Evolutionary conservation across 768 basidiomycete species (phyloP), one percentile per base, ranked within the genome.

Genomic region (Pleurotus cornucopiae): DNA sequence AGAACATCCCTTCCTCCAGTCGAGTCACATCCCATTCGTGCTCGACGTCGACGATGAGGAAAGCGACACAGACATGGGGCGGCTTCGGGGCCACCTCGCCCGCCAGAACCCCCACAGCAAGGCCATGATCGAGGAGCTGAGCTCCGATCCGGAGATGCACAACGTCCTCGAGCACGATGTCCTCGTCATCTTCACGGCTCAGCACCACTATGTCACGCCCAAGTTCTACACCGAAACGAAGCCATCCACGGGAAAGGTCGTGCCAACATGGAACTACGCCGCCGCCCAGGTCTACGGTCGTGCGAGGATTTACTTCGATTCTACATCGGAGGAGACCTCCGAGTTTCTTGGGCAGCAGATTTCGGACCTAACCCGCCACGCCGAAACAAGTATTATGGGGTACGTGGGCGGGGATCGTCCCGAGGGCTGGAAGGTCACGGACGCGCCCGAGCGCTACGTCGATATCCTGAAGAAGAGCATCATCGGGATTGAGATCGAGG

Each of bases 1-100:
- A 40, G 20, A 12, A 20, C 56, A 45, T 34, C 69, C 11, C 56
- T 65, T 41, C 40, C 45, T 39, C 49, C 54, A 47, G 47, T 75
- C 16, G 71, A 75, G 56, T 63, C 73, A 76, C 58, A 69, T 73
- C 51, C 75, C 75, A 1, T 76, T 60, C 60, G 34, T 67, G 16
- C 59, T 67, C 40, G 64, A 64, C 13, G 18, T 58, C 3, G n/a
- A 49, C 3, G 59, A 63, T 37, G 49, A 62, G 13, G 39, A 39
- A 39, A 52, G 46, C 21, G 45, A 46, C 1, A 41, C 40, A 2
- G 59, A 57, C 9, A 60, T 64, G 0, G 64, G 64, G 0, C 51
- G 9, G 3, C 60, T 67, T 18, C 58, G 64, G 30, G 66, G 66
- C 4, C 66, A 67, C 39, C 60, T 67, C 23, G 66, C 64, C 1